These are phyloP conservation scores for Corymbia citriodora DNA, from an alignment of 441 rosid genomes.

Conservation along the genomic window DNA sequence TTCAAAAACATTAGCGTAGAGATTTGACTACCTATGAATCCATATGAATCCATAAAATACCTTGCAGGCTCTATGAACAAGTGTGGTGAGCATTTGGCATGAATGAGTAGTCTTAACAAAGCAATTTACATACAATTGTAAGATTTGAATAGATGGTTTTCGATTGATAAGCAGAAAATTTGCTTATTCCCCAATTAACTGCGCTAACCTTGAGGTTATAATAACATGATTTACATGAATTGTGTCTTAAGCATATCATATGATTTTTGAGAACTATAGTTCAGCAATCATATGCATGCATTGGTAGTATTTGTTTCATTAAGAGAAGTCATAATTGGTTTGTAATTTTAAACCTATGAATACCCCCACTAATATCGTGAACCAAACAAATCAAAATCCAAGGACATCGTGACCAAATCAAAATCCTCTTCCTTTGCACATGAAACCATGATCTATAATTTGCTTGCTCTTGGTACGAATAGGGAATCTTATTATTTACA, in stretches of 20 bases:
- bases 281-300: not conserved
- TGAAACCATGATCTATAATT: not conserved
- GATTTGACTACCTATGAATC: not conserved
- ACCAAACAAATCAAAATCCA: not conserved
- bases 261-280: not conserved
- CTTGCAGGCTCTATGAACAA: not conserved
- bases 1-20: not conserved
- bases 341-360: not conserved
- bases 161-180: not conserved
- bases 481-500: not conserved
- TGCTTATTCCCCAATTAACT: not conserved
- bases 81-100: not conserved
- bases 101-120: accelerated
- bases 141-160: not conserved
- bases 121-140: not conserved
- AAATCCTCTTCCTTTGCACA: not conserved
- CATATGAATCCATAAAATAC: not conserved
- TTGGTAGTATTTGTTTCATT: not conserved
- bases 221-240: not conserved
- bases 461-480: not conserved
- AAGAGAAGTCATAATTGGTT: not conserved
- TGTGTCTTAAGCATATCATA: not conserved
- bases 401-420: too few species aligned
- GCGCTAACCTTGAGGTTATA: not conserved
- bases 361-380: not conserved